These are phyloP conservation scores for Stemphylium vesicarium DNA, from an alignment of 2,329 filamentous ascomycete genomes.

Conservation along the genomic window DNA sequence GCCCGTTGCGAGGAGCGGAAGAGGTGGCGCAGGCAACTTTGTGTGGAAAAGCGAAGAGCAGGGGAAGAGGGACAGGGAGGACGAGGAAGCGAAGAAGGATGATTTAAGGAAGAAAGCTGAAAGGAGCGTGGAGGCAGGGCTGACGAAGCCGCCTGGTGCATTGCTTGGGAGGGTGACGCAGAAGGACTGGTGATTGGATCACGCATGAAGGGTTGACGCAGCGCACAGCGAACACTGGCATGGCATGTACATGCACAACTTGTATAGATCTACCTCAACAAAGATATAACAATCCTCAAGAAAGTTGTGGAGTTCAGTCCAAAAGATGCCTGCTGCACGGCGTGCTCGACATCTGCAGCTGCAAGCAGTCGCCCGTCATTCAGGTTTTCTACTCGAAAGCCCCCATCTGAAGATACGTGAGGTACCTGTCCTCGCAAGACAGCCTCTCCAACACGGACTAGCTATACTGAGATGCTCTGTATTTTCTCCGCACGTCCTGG, in stretches of 20 bases:
- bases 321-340: background rate
- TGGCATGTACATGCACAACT: background rate
- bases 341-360: background rate
- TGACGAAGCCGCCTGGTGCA: slow-evolving; percentile 50
- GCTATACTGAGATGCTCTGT: background rate
- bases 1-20: slow-evolving; percentile 46
- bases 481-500: background rate
- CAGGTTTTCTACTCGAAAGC: background rate
- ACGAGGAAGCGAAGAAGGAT: slow-evolving; percentile 26
- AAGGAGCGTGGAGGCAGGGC: slow-evolving; percentile 49
- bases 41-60: slow-evolving; percentile 49
- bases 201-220: background rate
- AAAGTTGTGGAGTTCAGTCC: background rate
- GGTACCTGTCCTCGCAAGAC: too few relatives aligned
- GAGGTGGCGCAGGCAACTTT: slow-evolving; percentile 57
- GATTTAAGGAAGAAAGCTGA: slow-evolving; percentile 47
- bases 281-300: background rate
- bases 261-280: background rate
- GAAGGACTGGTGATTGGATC: slow-evolving; percentile 25
- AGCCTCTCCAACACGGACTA: background rate
- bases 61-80: slow-evolving; percentile 33
- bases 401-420: background rate
- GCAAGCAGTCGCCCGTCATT: background rate
- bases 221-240: background rate
- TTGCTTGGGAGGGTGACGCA: slow-evolving; percentile 45